These are phyloP conservation scores for Mycena latifolia DNA, from an alignment of 768 basidiomycete species.

Conservation along the genomic window DNA sequence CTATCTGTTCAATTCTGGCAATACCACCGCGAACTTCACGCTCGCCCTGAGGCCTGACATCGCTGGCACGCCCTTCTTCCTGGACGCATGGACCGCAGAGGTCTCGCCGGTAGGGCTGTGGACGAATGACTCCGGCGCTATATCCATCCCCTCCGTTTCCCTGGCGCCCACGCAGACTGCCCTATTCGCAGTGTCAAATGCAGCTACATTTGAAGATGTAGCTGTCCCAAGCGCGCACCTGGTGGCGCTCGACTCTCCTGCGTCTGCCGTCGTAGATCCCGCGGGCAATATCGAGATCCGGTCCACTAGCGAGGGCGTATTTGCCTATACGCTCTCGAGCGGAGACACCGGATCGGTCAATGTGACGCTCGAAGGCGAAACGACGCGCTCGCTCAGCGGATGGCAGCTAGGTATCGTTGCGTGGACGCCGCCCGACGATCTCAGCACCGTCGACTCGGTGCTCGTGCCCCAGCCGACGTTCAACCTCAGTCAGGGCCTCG, in stretches of 20 bases:
- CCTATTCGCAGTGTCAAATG: slow-evolving; percentile 29
- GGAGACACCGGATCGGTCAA: slow-evolving; percentile 16
- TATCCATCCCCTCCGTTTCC: slow-evolving; percentile 31
- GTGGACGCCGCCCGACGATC: slow-evolving; percentile 32
- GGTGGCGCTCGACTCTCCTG: slow-evolving; percentile 21
- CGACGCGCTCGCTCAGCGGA: slow-evolving; percentile 16
- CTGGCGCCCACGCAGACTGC: slow-evolving; percentile 25
- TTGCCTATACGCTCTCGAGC: slow-evolving; percentile 18
- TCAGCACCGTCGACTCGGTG: slow-evolving; percentile 27
- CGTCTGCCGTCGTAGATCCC: slow-evolving; percentile 17
- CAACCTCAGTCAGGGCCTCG: slow-evolving; percentile 30
- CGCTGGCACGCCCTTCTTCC: slow-evolving; percentile 31
- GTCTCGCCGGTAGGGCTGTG: slow-evolving; percentile 28
- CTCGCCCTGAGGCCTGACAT: slow-evolving; percentile 29
- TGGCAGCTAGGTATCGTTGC: slow-evolving; percentile 32
- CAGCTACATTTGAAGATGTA: slow-evolving; percentile 26
- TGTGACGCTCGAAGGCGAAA: slow-evolving; percentile 27
- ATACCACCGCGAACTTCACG: slow-evolving; percentile 27
- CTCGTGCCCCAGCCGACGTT: slow-evolving; percentile 28
- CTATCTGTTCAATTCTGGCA: slow-evolving; percentile 31
- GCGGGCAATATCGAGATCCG: slow-evolving; percentile 26
- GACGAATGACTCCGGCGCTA: slow-evolving; percentile 25
- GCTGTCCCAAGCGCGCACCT: slow-evolving; percentile 12
- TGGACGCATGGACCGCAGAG: slow-evolving; percentile 31
- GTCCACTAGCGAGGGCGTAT: slow-evolving; percentile 17